Percentiles rank a stretch among this genome's conserved stretches.
Evolutionary conservation across 1,139 yeast species (phyloP).

Genomic region (Blastobotrys persicus): DNA sequence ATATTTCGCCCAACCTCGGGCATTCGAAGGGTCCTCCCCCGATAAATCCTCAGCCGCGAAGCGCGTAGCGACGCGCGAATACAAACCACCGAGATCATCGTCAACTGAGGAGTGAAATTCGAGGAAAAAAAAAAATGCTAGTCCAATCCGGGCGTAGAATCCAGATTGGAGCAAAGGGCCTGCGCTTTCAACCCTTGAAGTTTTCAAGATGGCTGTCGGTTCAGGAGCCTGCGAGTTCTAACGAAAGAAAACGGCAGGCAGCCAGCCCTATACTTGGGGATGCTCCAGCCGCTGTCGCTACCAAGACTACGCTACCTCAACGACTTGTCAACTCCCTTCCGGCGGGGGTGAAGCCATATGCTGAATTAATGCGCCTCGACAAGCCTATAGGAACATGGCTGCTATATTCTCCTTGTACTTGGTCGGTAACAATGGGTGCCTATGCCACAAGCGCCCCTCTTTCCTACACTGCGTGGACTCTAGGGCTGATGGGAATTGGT

Average conservation of each 20-base stretch:
- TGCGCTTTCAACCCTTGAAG: not conserved
- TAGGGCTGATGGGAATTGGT: slow-evolving; percentile 72
- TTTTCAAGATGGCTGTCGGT: not conserved
- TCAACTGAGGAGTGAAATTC: not conserved
- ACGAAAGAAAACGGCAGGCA: not conserved
- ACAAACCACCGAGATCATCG: too few relatives aligned
- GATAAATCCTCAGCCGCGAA: too few relatives aligned
- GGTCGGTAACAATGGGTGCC: slow-evolving; percentile 88
- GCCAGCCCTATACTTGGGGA: not conserved
- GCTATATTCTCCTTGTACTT: slow-evolving; percentile 71
- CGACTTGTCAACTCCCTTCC: slow-evolving; percentile 59
- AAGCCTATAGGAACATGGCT: slow-evolving; percentile 93
- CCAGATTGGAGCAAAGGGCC: not conserved
- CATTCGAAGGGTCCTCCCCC: too few relatives aligned
- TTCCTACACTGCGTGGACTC: slow-evolving; percentile 54
- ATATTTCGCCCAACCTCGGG: too few relatives aligned
- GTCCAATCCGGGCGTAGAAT: not conserved
- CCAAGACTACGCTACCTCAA: slow-evolving; percentile 30
- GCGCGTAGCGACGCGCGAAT: too few relatives aligned
- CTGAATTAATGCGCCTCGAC: slow-evolving; percentile 86
- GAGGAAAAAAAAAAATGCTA: not conserved
- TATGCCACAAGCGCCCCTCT: slow-evolving; percentile 67
- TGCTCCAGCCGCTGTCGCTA: slow-evolving; percentile 13
- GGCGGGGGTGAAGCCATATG: slow-evolving; percentile 75
- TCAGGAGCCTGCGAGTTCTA: not conserved